Base-by-base conservation (phyloP, 2,329 filamentous ascomycete species). In the Macroventuria anomochaeta region DNA sequence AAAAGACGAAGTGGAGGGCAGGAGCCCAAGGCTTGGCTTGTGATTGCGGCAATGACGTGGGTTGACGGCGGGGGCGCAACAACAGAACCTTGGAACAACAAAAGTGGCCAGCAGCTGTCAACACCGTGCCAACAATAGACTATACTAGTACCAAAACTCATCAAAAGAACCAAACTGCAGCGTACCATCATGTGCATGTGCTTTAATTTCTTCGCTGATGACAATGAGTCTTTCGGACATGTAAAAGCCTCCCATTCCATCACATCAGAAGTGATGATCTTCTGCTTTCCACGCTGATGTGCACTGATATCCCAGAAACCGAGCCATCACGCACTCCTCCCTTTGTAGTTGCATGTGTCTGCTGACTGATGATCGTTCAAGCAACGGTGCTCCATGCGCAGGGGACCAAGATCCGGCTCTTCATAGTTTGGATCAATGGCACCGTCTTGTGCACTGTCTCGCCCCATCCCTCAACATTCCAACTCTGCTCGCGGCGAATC, bases 401-500 rank as follows among this genome's bases (percentile, higher is more conserved):
- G 11, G 95, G 91, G 57, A 97, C 88, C 71, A 99, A 76, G 67
- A 99, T 92, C 67, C 90, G 85, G 71, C 91, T 96, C 84, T 95
- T 91, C 95, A 99, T 99, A 53, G 81, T 87, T 80, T 97, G 93
- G 68, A 99, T 99, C 60, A 99, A 83, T 26, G 95, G 95, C 39
- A 99, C 95, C 1, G 95, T 99, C 84, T 96, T 97, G 81, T 99
- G 95, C 31, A 97, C 95, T 20, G 93, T 97, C 70, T 97, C 91
- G 46, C 90, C 91, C 95, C 95, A 99, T 38, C 95, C 95, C 71
- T 96, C 90, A 33, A 96, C 86, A 61, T 87, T 86, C 95, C 95
- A 99, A 75, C 93, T 97, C 82, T 96, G 87, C 81, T 99, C 95
- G 62, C 95, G 85, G 62, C 92, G 85, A 29, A 90, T 80, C 76